A percentile compares a stretch with the other conserved stretches of the same genome.
Conservation (phyloP, 2,329 filamentous ascomycete species). For the Neopestalotiopsis sp. region DNA sequence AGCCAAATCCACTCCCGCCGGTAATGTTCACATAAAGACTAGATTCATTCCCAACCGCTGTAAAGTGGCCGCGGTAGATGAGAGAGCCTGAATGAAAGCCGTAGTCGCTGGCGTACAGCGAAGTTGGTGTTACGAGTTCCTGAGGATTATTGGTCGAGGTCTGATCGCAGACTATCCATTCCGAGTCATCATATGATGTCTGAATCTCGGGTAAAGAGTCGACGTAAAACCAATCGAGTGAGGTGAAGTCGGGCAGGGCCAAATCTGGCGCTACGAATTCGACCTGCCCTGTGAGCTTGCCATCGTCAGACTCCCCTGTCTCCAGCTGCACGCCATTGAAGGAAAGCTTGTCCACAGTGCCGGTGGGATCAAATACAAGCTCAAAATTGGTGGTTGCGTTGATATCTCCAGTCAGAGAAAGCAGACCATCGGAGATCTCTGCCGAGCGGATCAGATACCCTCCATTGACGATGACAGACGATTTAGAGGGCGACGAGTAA, state of each 20-base stretch:
- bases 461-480: slow-evolving; percentile 63
- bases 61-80: slow-evolving; percentile 74
- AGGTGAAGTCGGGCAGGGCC: slow-evolving; percentile 60
- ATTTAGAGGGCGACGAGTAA: slow-evolving; percentile 29
- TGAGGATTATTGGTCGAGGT: slow-evolving; percentile 59
- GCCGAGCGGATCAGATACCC: slow-evolving; percentile 69
- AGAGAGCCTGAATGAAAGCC: slow-evolving; percentile 74
- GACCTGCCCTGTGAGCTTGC: slow-evolving; percentile 26
- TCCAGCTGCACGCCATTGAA: not conserved
- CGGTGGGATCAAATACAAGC: slow-evolving; percentile 65
- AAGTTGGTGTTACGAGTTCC: not conserved
- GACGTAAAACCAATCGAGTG: slow-evolving; percentile 69
- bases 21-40: slow-evolving; percentile 63
- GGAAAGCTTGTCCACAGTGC: slow-evolving; percentile 32
- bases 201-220: slow-evolving; percentile 74
- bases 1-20: slow-evolving; percentile 72
- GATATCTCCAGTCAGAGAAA: slow-evolving; percentile 72
- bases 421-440: slow-evolving; percentile 55
- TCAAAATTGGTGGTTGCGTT: slow-evolving; percentile 73
- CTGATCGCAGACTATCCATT: slow-evolving; percentile 67
- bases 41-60: slow-evolving; percentile 64
- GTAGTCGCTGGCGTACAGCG: slow-evolving; percentile 63
- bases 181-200: slow-evolving; percentile 68
- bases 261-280: slow-evolving; percentile 34
- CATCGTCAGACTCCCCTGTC: not conserved